Evolutionary conservation across 305 asterid genomes (phyloP).

Genomic region (Solanum aculeatissimum): DNA sequence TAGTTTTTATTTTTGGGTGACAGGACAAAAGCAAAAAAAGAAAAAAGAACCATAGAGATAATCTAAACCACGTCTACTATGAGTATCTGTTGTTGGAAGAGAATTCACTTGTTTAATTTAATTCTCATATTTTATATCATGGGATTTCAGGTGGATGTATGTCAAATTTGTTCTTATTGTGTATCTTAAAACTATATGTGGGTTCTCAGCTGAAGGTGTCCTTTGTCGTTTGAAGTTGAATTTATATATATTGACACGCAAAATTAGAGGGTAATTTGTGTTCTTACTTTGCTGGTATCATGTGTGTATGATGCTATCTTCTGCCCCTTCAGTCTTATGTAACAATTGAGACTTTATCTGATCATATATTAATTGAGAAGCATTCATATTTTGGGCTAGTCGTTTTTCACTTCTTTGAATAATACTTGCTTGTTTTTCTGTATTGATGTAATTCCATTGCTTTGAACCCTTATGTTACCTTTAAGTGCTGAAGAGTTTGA

Average conservation of each 20-base stretch:
- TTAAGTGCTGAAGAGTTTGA: background rate
- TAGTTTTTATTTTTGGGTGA: conserved; percentile 7
- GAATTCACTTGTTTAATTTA: conserved; percentile 25
- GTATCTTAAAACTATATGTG: background rate
- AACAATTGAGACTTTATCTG: background rate
- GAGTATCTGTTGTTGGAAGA: conserved; percentile 33
- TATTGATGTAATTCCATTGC: background rate
- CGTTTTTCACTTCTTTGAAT: background rate
- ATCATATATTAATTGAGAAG: background rate
- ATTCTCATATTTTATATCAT: conserved; percentile 24
- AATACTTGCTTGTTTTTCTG: background rate
- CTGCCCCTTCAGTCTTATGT: background rate
- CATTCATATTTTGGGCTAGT: background rate
- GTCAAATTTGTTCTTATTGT: background rate
- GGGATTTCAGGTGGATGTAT: conserved; percentile 18
- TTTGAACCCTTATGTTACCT: background rate
- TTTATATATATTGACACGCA: background rate
- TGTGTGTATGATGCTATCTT: background rate
- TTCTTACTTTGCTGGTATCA: background rate
- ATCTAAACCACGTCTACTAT: conserved; percentile 11
- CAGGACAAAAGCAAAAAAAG: background rate
- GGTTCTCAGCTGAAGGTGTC: background rate
- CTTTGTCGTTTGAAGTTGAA: background rate
- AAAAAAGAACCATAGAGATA: conserved; percentile 2
- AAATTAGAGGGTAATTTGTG: background rate